phyloP scores from a whole-genome alignment of 2,329 filamentous ascomycete genomes.

The Aspergillus brasiliensis region DNA sequence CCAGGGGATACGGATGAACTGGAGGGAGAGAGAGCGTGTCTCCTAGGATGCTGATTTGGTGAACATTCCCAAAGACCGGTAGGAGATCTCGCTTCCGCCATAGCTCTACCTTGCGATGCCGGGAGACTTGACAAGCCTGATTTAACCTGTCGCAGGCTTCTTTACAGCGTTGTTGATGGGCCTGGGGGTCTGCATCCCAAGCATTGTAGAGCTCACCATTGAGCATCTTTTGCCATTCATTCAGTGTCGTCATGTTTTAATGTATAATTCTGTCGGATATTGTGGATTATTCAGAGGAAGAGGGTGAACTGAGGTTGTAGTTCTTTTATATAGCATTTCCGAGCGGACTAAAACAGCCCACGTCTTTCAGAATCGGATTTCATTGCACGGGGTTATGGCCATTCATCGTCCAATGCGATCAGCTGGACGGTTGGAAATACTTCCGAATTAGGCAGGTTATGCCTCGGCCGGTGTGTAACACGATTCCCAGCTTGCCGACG shows the following conservation, averaged over 20 bases:
- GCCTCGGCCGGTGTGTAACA: not conserved
- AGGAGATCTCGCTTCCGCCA: constrained; percentile 25
- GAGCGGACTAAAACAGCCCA: not conserved
- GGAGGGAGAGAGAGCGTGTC: constrained; percentile 28
- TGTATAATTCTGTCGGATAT: not conserved
- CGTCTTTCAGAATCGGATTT: not conserved
- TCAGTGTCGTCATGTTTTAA: constrained; percentile 23
- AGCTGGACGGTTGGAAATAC: constrained; percentile 8
- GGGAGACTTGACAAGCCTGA: constrained; percentile 22
- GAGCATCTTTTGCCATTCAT: constrained; percentile 34
- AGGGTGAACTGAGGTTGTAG: not conserved
- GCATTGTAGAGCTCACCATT: constrained; percentile 31
- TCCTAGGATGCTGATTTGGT: constrained; percentile 22
- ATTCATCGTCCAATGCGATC: not conserved
- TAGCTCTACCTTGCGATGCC: constrained; percentile 28
- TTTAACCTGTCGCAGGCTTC: constrained; percentile 31
- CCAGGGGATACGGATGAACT: constrained; percentile 19
- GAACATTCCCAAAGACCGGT: not conserved
- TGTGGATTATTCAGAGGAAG: not conserved
- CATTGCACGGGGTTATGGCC: not conserved
- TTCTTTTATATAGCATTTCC: not conserved
- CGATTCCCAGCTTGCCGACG: not conserved
- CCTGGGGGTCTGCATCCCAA: constrained; percentile 31
- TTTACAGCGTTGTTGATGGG: constrained; percentile 29
- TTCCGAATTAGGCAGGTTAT: constrained; percentile 16